Percentiles rank a stretch among this genome's conserved stretches.
These are phyloP conservation scores for Xylariaceae sp. DNA, from an alignment of 2,329 filamentous ascomycete genomes.

Conservation along the genomic window DNA sequence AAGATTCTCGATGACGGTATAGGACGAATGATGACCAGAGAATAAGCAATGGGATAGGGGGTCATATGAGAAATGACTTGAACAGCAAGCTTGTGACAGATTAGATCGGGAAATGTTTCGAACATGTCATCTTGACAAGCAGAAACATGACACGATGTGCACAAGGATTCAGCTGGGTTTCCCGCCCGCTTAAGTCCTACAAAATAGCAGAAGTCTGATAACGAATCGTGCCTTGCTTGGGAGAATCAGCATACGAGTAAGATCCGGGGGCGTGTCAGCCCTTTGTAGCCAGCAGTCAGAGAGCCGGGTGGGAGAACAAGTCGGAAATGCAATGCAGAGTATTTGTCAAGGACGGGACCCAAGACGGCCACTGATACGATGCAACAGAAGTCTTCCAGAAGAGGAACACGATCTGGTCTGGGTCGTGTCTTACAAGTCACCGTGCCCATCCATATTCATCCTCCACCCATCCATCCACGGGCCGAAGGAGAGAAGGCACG, in stretches of 20 bases:
- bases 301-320: not conserved
- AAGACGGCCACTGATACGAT: not conserved
- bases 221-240: constrained; percentile 14
- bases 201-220: constrained; percentile 3
- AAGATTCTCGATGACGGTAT: not conserved
- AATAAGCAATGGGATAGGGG: constrained; percentile 20
- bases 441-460: not conserved
- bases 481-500: not conserved
- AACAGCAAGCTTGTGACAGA: constrained; percentile 8
- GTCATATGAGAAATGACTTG: constrained; percentile 15
- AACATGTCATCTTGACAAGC: constrained; percentile 21
- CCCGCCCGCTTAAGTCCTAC: not conserved
- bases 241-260: constrained; percentile 3
- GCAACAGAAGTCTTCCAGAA: constrained; percentile 16
- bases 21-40: constrained; percentile 17
- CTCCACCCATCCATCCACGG: not conserved
- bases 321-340: constrained; percentile 10
- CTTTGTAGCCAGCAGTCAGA: constrained; percentile 7
- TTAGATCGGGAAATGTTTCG: constrained; percentile 9
- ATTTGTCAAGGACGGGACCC: constrained; percentile 13
- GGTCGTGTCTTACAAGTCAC: constrained; percentile 4
- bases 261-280: constrained; percentile 10
- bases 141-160: constrained; percentile 19
- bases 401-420: not conserved
- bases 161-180: constrained; percentile 14